phyloP scores from a whole-genome alignment of 139 green algal genomes.

The Nannochloris sp. region DNA sequence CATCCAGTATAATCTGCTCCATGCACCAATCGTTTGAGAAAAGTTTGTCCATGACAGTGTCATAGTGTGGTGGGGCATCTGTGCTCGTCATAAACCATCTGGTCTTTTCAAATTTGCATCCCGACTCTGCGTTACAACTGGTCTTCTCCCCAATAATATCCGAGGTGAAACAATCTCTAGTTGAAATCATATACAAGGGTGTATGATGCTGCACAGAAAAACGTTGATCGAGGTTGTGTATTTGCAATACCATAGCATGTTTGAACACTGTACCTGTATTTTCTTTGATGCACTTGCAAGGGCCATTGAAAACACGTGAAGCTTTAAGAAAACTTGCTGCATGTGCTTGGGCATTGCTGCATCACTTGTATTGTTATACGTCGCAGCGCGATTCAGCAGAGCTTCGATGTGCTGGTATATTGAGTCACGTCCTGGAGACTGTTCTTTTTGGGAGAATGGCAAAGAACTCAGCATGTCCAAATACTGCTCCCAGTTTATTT shows the following conservation, averaged over 20 bases:
- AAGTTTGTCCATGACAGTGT: neutral
- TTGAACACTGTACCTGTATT: neutral
- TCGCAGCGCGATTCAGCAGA: too few relatives aligned
- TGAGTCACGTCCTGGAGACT: too few relatives aligned
- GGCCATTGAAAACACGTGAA: neutral
- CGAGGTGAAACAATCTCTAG: conserved; percentile 51
- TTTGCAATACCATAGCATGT: too few relatives aligned
- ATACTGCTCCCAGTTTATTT: neutral
- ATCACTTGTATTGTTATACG: too few relatives aligned
- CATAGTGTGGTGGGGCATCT: neutral
- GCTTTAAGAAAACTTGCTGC: neutral
- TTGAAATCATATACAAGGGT: conserved; percentile 54
- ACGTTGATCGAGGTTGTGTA: too few relatives aligned
- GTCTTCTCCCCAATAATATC: conserved; percentile 21
- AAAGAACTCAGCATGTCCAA: too few relatives aligned
- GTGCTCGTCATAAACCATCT: neutral
- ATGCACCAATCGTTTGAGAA: neutral
- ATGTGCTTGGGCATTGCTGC: neutral
- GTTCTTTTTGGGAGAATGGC: too few relatives aligned
- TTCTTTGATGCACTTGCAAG: neutral
- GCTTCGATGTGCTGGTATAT: too few relatives aligned
- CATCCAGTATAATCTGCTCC: neutral
- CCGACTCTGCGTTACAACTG: neutral
- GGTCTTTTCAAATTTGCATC: neutral
- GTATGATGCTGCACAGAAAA: neutral